phyloP scores from a whole-genome alignment of 176 grass and related monocot genomes.

The Urochloa ruziziensis region DNA sequence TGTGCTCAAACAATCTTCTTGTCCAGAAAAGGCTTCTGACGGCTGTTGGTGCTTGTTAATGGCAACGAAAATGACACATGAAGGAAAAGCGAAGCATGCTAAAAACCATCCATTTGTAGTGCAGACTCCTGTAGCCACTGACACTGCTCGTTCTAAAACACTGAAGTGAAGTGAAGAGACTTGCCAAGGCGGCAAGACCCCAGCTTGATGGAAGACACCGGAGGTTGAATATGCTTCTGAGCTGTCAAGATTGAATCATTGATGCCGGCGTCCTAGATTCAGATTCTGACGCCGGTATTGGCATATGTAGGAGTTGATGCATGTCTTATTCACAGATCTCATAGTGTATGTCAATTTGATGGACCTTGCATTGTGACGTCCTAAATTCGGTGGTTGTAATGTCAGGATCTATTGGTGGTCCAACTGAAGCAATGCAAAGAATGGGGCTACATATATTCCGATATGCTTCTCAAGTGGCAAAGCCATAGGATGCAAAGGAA shows the following conservation, averaged over 20 bases:
- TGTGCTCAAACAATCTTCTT: neutral
- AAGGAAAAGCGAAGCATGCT: conserved; percentile 2
- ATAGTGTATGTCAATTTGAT: conserved; percentile 2
- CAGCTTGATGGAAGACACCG: conserved; percentile 8
- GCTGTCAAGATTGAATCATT: conserved; percentile 27
- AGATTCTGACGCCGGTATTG: conserved; percentile 30
- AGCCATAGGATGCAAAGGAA: neutral
- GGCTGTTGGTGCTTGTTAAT: neutral
- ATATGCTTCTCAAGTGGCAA: conserved; percentile 4
- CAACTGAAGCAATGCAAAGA: conserved; percentile 26
- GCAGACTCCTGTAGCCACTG: conserved; percentile 37
- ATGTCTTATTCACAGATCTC: conserved; percentile 23
- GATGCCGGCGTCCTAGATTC: conserved; percentile 35
- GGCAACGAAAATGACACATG: neutral
- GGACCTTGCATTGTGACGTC: conserved; percentile 31
- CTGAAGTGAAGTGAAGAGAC: conserved; percentile 14
- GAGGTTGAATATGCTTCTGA: conserved; percentile 4
- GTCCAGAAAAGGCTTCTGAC: neutral
- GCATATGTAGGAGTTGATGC: neutral
- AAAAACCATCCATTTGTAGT: conserved; percentile 41
- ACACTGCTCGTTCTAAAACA: neutral
- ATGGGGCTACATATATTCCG: conserved; percentile 25
- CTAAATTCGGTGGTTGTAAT: conserved; percentile 43
- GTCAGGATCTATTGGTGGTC: conserved; percentile 37
- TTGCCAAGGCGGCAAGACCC: neutral